These are phyloP conservation scores for Magnaporthiopsis incrustans DNA, from an alignment of 2,329 filamentous ascomycete genomes.

Conservation along the genomic window DNA sequence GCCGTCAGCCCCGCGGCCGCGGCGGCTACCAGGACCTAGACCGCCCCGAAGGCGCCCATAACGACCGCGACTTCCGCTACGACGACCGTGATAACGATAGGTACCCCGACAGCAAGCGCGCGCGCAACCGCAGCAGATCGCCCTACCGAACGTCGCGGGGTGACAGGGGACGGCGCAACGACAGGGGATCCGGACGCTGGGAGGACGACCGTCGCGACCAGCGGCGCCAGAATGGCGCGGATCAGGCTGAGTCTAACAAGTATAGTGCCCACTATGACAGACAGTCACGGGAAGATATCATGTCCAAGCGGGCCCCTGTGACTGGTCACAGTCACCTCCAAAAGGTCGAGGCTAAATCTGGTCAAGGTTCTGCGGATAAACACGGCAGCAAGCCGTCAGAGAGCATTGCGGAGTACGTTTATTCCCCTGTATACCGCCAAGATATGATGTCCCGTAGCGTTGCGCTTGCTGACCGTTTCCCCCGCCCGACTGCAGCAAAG, in stretches of 20 bases:
- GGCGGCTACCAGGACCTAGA: slow-evolving; percentile 51
- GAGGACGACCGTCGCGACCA: slow-evolving; percentile 21
- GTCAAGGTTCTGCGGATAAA: slow-evolving; percentile 49
- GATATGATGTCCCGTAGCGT: neutral
- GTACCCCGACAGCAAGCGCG: slow-evolving; percentile 20
- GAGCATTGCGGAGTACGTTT: slow-evolving; percentile 2
- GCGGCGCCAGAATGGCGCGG: slow-evolving; percentile 18
- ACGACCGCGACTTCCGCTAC: slow-evolving; percentile 29
- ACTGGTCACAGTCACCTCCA: slow-evolving; percentile 49
- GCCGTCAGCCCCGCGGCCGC: slow-evolving; percentile 35
- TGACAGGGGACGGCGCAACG: slow-evolving; percentile 25
- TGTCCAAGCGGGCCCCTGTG: slow-evolving; percentile 55
- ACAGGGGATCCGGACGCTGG: slow-evolving; percentile 19
- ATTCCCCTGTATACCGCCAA: neutral
- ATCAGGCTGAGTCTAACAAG: slow-evolving; percentile 26
- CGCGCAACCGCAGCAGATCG: slow-evolving; percentile 46
- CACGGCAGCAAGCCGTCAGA: slow-evolving; percentile 19
- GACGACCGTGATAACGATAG: slow-evolving; percentile 33
- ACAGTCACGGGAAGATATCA: slow-evolving; percentile 46
- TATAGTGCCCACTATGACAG: slow-evolving; percentile 40
- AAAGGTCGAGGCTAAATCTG: slow-evolving; percentile 61
- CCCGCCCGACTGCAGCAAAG: neutral
- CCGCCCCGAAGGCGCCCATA: slow-evolving; percentile 25
- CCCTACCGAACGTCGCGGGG: slow-evolving; percentile 33
- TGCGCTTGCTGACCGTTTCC: neutral